Conservation (phyloP, 148 eudicot species). For the Cornus florida region DNA sequence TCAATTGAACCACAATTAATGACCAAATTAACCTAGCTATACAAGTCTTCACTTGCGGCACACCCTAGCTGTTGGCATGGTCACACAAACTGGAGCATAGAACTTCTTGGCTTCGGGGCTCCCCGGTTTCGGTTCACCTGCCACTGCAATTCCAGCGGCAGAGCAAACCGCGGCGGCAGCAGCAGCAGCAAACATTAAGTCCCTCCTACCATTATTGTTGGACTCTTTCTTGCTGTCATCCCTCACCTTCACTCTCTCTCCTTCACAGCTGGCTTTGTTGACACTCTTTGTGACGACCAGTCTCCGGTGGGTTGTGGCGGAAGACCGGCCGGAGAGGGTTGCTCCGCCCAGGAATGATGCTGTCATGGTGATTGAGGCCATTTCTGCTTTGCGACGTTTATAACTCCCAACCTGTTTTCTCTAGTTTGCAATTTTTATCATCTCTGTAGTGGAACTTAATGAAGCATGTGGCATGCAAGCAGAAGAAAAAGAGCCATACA, state of each 20-base stretch:
- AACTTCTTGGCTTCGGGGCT: constrained; percentile 32
- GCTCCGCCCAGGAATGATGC: not conserved
- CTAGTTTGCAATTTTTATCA: not conserved
- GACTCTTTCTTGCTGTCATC: constrained; percentile 23
- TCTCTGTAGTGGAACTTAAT: not conserved
- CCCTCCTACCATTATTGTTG: constrained; percentile 38
- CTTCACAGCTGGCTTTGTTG: constrained; percentile 10
- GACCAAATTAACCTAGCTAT: not conserved
- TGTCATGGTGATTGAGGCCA: constrained; percentile 36
- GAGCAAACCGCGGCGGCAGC: constrained; percentile 33
- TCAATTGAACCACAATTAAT: not conserved
- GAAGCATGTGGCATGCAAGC: not conserved
- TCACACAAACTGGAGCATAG: constrained; percentile 32
- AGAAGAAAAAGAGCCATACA: not conserved
- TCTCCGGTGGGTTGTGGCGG: not conserved
- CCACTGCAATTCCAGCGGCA: constrained; percentile 24
- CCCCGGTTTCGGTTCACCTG: constrained; percentile 35
- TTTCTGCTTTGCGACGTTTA: not conserved
- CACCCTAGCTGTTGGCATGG: constrained; percentile 41
- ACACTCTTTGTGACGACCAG: constrained; percentile 30
- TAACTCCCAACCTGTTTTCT: no score
- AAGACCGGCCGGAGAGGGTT: not conserved
- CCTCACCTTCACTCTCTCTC: constrained; percentile 19
- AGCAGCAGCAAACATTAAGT: constrained; percentile 33
- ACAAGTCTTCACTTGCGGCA: constrained; percentile 20